Percentiles rank a stretch among this genome's conserved stretches.
Conservation (phyloP, 23 red algal genomes). For the Cyanidium caldarium region DNA sequence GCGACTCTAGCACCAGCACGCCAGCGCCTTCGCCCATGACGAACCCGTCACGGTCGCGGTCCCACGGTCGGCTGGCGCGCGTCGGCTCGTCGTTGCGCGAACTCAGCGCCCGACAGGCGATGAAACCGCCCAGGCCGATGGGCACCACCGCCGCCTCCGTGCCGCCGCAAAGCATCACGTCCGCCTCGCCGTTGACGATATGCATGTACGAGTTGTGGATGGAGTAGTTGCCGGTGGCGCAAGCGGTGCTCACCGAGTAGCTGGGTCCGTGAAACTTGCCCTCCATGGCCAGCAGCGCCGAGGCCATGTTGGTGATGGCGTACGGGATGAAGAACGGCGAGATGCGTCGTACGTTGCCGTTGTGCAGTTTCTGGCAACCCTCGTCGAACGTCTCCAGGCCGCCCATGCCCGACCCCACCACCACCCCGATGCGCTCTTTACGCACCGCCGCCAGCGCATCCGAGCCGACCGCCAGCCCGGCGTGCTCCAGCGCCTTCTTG, state of each 20-base stretch:
- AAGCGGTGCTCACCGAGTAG: conserved; percentile 85
- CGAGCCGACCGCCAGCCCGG: conserved; percentile 33
- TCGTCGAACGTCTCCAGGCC: conserved; percentile 58
- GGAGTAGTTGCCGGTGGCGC: conserved; percentile 85
- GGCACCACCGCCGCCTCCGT: conserved; percentile 80
- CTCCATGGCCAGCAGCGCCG: conserved; percentile 72
- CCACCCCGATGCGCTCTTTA: conserved; percentile 49
- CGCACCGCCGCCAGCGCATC: conserved; percentile 34
- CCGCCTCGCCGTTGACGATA: conserved; percentile 81
- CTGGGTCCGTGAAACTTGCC: conserved; percentile 80
- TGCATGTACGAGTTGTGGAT: conserved; percentile 89
- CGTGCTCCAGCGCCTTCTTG: conserved; percentile 69
- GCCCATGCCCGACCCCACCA: conserved; percentile 83
- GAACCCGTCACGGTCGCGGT: conserved; percentile 86
- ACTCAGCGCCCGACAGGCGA: conserved; percentile 84
- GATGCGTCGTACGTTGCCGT: conserved; percentile 23
- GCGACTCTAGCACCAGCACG: conserved; percentile 65
- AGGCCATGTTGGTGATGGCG: conserved; percentile 94
- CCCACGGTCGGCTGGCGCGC: conserved; percentile 68
- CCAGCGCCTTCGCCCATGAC: conserved; percentile 96
- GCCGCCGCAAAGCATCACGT: conserved; percentile 72
- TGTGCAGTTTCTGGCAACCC: conserved; percentile 61
- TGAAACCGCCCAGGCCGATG: conserved; percentile 86
- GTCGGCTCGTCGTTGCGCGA: conserved; percentile 66
- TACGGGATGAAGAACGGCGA: conserved; percentile 99